These are phyloP conservation scores for Harringtonia lauricola DNA, from an alignment of 2,329 filamentous ascomycete genomes.

Conservation along the genomic window DNA sequence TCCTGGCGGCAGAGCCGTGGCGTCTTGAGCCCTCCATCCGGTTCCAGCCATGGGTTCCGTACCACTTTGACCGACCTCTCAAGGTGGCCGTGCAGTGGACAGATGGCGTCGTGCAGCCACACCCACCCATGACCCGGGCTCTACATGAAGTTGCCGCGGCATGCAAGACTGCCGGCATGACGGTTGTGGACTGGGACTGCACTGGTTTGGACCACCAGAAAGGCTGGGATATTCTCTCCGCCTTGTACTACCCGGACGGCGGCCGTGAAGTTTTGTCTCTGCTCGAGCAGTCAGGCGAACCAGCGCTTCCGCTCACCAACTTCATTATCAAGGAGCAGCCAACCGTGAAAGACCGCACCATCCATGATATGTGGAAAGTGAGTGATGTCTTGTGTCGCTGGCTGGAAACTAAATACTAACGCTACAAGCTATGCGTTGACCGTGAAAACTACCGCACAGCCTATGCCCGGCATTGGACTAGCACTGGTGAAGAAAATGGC, in stretches of 20 bases:
- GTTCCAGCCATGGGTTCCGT: slow-evolving; percentile 44
- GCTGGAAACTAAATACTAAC: not conserved
- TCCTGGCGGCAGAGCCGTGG: slow-evolving; percentile 53
- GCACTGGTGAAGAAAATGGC: slow-evolving; percentile 6
- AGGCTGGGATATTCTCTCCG: slow-evolving; percentile 17
- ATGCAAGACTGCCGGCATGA: slow-evolving; percentile 3
- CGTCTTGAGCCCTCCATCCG: slow-evolving; percentile 51
- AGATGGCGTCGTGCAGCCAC: slow-evolving; percentile 30
- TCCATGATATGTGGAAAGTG: slow-evolving; percentile 28
- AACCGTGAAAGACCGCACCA: slow-evolving; percentile 24
- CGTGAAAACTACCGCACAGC: slow-evolving; percentile 13
- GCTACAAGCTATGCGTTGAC: slow-evolving; percentile 6
- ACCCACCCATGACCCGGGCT: slow-evolving; percentile 46
- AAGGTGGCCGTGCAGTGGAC: not conserved
- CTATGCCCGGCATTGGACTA: slow-evolving; percentile 10
- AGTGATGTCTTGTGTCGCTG: slow-evolving; percentile 4
- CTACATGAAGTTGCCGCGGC: slow-evolving; percentile 31
- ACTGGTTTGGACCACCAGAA: slow-evolving; percentile 9
- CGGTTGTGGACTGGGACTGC: slow-evolving; percentile 11
- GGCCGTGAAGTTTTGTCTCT: slow-evolving; percentile 29
- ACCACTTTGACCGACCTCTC: slow-evolving; percentile 22
- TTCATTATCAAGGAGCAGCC: slow-evolving; percentile 18
- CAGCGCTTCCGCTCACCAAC: slow-evolving; percentile 29
- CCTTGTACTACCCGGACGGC: slow-evolving; percentile 38
- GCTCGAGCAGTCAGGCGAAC: slow-evolving; percentile 33